phyloP scores from a whole-genome alignment of 495 filamentous ascomycete genomes.

The Neurospora sp. region DNA sequence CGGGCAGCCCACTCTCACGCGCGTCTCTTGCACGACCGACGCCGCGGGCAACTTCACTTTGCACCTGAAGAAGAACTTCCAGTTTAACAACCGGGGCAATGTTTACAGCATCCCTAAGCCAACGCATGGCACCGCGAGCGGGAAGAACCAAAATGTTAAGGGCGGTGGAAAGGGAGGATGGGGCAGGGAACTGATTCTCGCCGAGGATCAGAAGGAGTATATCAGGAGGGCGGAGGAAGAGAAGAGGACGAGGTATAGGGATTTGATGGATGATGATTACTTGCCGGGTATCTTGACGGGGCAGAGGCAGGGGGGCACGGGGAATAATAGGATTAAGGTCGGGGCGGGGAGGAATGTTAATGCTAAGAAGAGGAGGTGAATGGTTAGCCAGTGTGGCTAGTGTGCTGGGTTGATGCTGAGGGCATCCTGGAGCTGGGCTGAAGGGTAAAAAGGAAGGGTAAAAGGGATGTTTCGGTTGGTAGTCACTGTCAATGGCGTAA shows the following conservation, averaged over 20 bases:
- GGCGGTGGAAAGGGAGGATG: slow-evolving; percentile 83
- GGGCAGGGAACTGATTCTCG: slow-evolving; percentile 69
- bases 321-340: slow-evolving; percentile 59
- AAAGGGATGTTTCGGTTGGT: not conserved
- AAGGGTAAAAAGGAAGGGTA: not conserved
- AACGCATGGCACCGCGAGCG: slow-evolving; percentile 66
- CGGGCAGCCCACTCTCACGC: slow-evolving; percentile 76
- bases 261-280: slow-evolving; percentile 93
- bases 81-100: slow-evolving; percentile 90
- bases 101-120: slow-evolving; percentile 87
- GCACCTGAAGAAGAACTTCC: slow-evolving; percentile 89
- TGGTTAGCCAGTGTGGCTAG: not conserved
- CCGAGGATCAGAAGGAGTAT: slow-evolving; percentile 97
- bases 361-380: slow-evolving; percentile 51
- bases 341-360: slow-evolving; percentile 85
- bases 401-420: not conserved
- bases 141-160: slow-evolving; percentile 49
- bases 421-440: not conserved
- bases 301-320: slow-evolving; percentile 42
- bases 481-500: not conserved
- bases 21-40: slow-evolving; percentile 78
- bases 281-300: slow-evolving; percentile 80
- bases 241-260: slow-evolving; percentile 57
- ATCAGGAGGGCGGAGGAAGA: slow-evolving; percentile 50
- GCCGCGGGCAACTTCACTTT: slow-evolving; percentile 70